phyloP scores from a whole-genome alignment of 169 alveolate species.

The Perkinsus olseni region DNA sequence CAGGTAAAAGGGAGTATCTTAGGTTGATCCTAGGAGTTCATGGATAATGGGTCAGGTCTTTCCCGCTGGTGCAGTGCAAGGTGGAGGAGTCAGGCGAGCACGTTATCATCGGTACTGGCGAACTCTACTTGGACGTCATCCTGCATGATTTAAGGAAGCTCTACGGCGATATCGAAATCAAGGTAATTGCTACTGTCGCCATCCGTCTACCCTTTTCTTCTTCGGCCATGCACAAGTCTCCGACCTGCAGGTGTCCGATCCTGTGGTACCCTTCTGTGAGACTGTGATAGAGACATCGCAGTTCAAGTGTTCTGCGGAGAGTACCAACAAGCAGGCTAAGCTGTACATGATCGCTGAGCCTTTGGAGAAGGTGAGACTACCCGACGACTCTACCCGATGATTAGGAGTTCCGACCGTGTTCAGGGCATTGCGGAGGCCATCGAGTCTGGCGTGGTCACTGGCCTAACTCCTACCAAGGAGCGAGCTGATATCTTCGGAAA shows the following conservation, averaged over 20 bases:
- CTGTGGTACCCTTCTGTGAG: constrained; percentile 87
- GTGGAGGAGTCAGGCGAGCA: constrained; percentile 99
- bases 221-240: not conserved
- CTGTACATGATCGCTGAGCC: constrained; percentile 89
- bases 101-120: constrained; percentile 96
- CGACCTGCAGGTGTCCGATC: constrained; percentile 43
- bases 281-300: constrained; percentile 91
- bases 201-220: not conserved
- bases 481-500: constrained; percentile 47
- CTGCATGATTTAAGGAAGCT: constrained; percentile 92
- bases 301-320: constrained; percentile 87
- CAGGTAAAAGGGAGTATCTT: constrained; percentile 75
- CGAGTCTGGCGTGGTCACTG: constrained; percentile 57
- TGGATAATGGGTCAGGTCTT: not conserved
- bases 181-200: constrained; percentile 81
- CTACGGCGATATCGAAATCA: constrained; percentile 95
- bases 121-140: constrained; percentile 91
- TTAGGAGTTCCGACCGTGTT: not conserved
- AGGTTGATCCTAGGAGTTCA: constrained; percentile 55
- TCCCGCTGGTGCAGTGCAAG: constrained; percentile 19
- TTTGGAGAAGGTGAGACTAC: constrained; percentile 63
- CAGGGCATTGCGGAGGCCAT: constrained; percentile 69
- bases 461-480: constrained; percentile 8
- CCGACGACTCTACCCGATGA: not conserved
- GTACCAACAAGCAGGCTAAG: constrained; percentile 88